Evolutionary conservation across 768 basidiomycete genomes (phyloP).

Genomic region (Leccinum aurantiacum): DNA sequence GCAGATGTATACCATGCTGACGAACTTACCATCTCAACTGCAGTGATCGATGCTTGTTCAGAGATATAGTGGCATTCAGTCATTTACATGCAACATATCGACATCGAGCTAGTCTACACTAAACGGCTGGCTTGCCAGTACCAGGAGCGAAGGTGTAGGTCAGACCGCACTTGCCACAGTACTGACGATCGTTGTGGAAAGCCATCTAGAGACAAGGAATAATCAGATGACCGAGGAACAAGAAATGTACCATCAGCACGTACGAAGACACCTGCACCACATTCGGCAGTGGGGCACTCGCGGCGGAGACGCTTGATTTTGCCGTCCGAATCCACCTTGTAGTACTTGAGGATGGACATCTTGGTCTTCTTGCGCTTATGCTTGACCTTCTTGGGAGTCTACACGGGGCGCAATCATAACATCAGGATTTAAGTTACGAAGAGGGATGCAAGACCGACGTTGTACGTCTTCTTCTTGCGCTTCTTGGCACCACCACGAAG

Average conservation of each 20-base stretch:
- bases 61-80: slow-evolving; percentile 7
- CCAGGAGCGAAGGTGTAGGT: slow-evolving; percentile 85
- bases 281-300: slow-evolving; percentile 86
- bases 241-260: slow-evolving; percentile 27
- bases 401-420: slow-evolving; percentile 3
- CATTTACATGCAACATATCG: slow-evolving; percentile 15
- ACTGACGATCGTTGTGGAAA: slow-evolving; percentile 97
- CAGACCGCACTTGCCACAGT: slow-evolving; percentile 93
- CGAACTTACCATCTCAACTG: neutral
- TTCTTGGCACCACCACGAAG: slow-evolving; percentile 99
- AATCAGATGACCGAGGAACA: neutral
- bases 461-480: slow-evolving; percentile 99
- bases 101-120: slow-evolving; percentile 41
- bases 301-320: slow-evolving; percentile 99
- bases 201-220: slow-evolving; percentile 70
- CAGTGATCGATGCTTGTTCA: neutral
- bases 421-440: slow-evolving; percentile 3
- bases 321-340: slow-evolving; percentile 99
- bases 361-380: slow-evolving; percentile 99
- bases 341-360: slow-evolving; percentile 99
- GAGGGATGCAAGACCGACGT: slow-evolving; percentile 51
- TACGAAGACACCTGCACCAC: slow-evolving; percentile 85
- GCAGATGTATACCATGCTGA: neutral
- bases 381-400: slow-evolving; percentile 99
- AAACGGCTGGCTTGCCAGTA: slow-evolving; percentile 63